Evolutionary conservation across 192 early-diverging fungal species (phyloP).

Genomic region (Kickxella alabastrina): DNA sequence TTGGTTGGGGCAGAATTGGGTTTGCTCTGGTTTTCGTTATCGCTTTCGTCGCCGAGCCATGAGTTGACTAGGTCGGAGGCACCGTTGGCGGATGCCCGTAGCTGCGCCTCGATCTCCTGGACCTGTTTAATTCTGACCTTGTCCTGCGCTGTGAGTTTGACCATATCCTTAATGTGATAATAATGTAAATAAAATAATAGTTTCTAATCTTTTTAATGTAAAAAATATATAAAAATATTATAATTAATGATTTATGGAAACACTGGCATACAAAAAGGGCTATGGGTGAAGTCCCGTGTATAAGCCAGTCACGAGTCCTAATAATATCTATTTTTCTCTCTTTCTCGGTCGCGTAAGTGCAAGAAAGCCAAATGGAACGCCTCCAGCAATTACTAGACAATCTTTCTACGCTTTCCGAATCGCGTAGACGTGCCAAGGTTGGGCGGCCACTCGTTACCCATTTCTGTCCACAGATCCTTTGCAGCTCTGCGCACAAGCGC

Average conservation of each 20-base stretch:
- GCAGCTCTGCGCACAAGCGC: constrained; percentile 29
- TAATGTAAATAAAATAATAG: neutral
- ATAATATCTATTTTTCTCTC: no score
- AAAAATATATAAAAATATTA: neutral
- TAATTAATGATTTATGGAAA: neutral
- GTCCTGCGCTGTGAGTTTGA: constrained; percentile 18
- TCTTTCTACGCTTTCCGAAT: constrained; percentile 42
- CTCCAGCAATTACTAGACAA: no score
- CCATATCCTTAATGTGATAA: constrained; percentile 6
- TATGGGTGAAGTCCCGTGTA: no score
- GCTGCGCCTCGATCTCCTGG: constrained; percentile 44
- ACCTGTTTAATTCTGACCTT: constrained; percentile 31
- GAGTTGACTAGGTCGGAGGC: constrained; percentile 32
- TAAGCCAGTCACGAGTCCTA: no score
- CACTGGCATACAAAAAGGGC: no score
- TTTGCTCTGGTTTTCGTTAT: neutral
- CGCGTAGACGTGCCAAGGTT: constrained; percentile 26
- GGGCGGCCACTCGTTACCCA: constrained; percentile 50
- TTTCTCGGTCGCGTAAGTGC: no score
- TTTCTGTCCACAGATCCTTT: constrained; percentile 40
- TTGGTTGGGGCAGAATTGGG: constrained; percentile 5
- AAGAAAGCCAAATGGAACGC: no score
- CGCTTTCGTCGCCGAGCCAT: constrained; percentile 14
- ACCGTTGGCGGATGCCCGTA: constrained; percentile 42
- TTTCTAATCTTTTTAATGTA: constrained; percentile 1